Conservation (phyloP, 139 green algal species). For the Chlorella vulgaris region DNA sequence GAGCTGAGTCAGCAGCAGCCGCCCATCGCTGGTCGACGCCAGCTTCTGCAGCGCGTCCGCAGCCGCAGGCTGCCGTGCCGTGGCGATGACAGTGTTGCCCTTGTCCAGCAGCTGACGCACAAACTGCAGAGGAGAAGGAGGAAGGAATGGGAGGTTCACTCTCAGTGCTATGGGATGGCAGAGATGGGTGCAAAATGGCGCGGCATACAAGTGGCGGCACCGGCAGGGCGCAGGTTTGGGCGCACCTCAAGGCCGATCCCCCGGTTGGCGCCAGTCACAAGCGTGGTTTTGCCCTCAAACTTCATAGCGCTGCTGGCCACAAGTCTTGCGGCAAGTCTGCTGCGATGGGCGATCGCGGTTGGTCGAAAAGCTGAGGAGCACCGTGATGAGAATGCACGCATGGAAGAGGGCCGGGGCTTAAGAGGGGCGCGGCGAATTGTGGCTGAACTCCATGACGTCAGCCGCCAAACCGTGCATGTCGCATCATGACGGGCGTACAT, state of each 20-base stretch:
- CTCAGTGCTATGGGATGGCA: too few species aligned
- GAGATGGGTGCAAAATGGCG: neutral
- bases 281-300: neutral
- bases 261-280: neutral
- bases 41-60: conserved; percentile 29
- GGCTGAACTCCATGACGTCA: too few species aligned
- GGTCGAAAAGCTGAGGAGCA: too few species aligned
- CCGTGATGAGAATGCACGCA: too few species aligned
- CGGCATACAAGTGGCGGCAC: neutral
- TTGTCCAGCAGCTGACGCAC: conserved; percentile 46
- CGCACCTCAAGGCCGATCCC: neutral
- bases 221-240: neutral
- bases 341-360: neutral
- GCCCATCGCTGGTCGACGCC: neutral
- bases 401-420: too few species aligned
- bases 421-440: too few species aligned
- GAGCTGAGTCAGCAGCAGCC: conserved; percentile 19
- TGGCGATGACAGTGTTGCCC: conserved; percentile 54
- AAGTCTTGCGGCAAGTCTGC: too few species aligned
- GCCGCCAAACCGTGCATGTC: too few species aligned
- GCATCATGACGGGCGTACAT: too few species aligned
- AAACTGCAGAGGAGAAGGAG: conserved; percentile 33
- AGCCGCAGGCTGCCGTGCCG: conserved; percentile 30
- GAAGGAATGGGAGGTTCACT: neutral
- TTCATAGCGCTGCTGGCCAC: neutral